Conservation (phyloP, 1,284 basidiomycete genomes). For the Leccinum solheimii region DNA sequence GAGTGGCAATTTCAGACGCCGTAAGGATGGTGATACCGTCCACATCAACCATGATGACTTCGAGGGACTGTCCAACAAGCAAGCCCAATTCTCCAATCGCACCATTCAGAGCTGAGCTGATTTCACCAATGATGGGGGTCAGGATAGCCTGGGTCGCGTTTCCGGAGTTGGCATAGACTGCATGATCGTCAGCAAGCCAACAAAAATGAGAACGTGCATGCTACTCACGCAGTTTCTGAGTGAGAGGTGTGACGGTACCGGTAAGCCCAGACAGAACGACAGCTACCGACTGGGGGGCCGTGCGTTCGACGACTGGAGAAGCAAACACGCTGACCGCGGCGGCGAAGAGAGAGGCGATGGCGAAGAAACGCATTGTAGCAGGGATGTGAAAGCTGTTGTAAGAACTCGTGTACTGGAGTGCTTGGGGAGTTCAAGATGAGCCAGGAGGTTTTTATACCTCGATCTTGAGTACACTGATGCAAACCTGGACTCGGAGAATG, state of each 20-base stretch:
- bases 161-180: slow-evolving; percentile 15
- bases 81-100: slow-evolving; percentile 8
- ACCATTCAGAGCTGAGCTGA: slow-evolving; percentile 8
- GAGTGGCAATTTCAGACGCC: slow-evolving; percentile 11
- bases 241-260: slow-evolving; percentile 6
- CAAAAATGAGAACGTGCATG: background rate
- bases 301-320: slow-evolving; percentile 14
- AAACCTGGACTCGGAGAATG: background rate
- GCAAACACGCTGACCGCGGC: slow-evolving; percentile 11
- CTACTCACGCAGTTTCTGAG: slow-evolving; percentile 16
- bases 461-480: background rate
- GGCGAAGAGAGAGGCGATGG: slow-evolving; percentile 10
- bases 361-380: slow-evolving; percentile 16
- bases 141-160: slow-evolving; percentile 19
- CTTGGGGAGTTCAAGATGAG: slow-evolving; percentile 1
- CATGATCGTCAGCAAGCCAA: slow-evolving; percentile 1
- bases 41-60: slow-evolving; percentile 8
- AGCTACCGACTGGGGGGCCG: slow-evolving; percentile 6
- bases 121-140: slow-evolving; percentile 8
- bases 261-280: slow-evolving; percentile 10
- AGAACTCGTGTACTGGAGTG: slow-evolving; percentile 15
- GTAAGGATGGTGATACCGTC: slow-evolving; percentile 7
- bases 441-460: slow-evolving; percentile 15
- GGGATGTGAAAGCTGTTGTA: background rate
- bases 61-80: slow-evolving; percentile 9